Percentiles rank a stretch among this genome's conserved stretches.
These are phyloP conservation scores for Chrysochromulina parva DNA, from an alignment of 78 protist species.

Conservation along the genomic window DNA sequence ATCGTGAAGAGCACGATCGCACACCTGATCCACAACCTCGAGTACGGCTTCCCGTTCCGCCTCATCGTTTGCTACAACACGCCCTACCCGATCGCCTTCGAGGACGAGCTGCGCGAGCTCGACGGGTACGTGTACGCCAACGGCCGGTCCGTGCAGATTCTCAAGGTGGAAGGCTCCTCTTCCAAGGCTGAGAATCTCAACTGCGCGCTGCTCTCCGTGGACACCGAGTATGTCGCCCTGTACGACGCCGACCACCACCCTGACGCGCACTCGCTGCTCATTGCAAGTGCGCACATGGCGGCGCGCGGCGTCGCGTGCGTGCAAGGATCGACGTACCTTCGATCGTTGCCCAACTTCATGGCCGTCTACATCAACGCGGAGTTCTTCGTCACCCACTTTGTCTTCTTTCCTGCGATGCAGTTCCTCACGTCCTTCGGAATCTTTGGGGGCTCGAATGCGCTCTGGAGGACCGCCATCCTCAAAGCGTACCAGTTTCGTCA, in stretches of 20 bases:
- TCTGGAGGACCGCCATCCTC: not conserved
- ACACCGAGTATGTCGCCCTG: not conserved
- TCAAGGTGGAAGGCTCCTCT: not conserved
- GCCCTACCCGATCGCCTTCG: too few species aligned
- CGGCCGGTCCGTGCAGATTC: too few species aligned
- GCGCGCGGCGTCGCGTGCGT: not conserved
- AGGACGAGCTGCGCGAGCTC: too few species aligned
- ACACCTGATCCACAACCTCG: too few species aligned
- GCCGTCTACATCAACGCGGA: not conserved
- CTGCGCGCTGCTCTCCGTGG: not conserved
- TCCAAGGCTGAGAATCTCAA: constrained; percentile 17
- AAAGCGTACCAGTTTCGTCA: not conserved
- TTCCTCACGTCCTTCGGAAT: not conserved
- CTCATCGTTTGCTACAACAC: too few species aligned
- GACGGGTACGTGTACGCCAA: too few species aligned
- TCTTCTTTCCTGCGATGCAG: not conserved
- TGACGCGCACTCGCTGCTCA: not conserved
- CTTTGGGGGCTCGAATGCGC: constrained; percentile 22
- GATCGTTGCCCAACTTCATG: not conserved
- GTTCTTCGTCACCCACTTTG: constrained; percentile 18
- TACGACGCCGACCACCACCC: constrained; percentile 43
- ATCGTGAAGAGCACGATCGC: too few species aligned
- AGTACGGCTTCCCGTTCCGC: too few species aligned
- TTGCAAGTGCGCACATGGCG: not conserved
- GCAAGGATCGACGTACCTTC: constrained; percentile 22